Base-by-base conservation (phyloP, 371 early-diverging fungal species). In the Mucor lusitanicus region DNA sequence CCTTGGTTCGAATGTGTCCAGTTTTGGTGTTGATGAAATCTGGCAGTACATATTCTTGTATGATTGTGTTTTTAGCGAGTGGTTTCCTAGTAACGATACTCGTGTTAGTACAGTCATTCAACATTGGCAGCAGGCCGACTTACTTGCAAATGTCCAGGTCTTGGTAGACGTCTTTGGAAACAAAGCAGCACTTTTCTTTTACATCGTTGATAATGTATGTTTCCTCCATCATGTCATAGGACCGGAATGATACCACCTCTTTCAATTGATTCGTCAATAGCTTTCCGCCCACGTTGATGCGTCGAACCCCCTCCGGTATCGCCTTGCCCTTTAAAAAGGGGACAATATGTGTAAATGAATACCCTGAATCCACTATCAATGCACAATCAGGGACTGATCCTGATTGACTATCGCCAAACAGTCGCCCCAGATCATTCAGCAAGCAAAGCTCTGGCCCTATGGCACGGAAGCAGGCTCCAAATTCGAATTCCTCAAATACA, bases 151-250 rank as follows among this genome's bases (percentile, higher is more conserved):
- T 78, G 32, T 85, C 87, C 35, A 94, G 72, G 66, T 94, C 94
- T 3, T 74, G 70, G 65, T 79, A 80, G 53, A 90, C 88, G 64
- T 92, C 83, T 12, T 80, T 76, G 15, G 95, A 90, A 0, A 94
- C 85, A 74, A 86, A 94, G 69, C 94, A 94, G 71, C 92, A 92
- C 4, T 85, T 80, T 73, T 94, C 94, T 76, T 95, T 95, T 61
- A 92, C 88, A 23, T 91, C 85, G 61, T 92, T 92, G 55, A 95
- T 89, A 32, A 94, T 83, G 68, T 85, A 87, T 0, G 94, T 91
- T 69, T 95, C 95, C 67, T 95, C 94, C 94, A 94, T 94, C 95
- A 95, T 95, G 69, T 95, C 91, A 86, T 91, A 95, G 58, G 91
- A 83, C 55, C 90, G 78, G 71, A 94, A 95, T 8, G 95, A 94